Conservation (phyloP, 139 green algal species). For the Pseudopediastrum boryanum region DNA sequence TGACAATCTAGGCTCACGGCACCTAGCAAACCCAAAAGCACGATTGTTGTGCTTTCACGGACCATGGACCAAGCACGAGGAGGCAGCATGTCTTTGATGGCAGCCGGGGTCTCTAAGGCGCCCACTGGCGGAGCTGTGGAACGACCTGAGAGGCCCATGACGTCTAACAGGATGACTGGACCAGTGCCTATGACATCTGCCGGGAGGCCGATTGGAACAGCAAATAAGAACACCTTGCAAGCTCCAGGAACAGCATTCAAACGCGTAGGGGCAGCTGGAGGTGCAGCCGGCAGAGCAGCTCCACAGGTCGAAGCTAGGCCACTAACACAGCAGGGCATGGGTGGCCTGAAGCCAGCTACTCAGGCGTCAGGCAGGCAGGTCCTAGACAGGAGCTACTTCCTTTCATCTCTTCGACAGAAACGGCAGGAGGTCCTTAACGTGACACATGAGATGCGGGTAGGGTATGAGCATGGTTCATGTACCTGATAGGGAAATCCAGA, state of each 20-base stretch:
- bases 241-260: conserved; percentile 30
- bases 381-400: conserved; percentile 73
- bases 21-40: no score
- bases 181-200: not conserved
- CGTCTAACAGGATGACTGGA: conserved; percentile 16
- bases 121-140: conserved; percentile 14
- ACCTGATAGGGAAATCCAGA: no score
- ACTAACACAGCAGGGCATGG: conserved; percentile 59
- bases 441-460: conserved; percentile 59
- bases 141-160: conserved; percentile 23
- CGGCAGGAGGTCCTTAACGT: conserved; percentile 67
- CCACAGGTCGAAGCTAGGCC: conserved; percentile 40
- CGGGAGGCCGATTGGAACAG: not conserved
- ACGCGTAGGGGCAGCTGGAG: conserved; percentile 1
- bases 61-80: no score
- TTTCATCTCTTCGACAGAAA: conserved; percentile 72
- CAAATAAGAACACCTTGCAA: not conserved
- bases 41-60: no score
- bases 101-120: conserved; percentile 25
- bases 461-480: not conserved
- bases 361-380: conserved; percentile 56
- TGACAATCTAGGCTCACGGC: no score
- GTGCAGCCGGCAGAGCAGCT: not conserved
- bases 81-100: no score
- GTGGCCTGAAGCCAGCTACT: conserved; percentile 40